Evolutionary conservation across 768 basidiomycete species (phyloP).

Genomic region (Suillus subalutaceus): DNA sequence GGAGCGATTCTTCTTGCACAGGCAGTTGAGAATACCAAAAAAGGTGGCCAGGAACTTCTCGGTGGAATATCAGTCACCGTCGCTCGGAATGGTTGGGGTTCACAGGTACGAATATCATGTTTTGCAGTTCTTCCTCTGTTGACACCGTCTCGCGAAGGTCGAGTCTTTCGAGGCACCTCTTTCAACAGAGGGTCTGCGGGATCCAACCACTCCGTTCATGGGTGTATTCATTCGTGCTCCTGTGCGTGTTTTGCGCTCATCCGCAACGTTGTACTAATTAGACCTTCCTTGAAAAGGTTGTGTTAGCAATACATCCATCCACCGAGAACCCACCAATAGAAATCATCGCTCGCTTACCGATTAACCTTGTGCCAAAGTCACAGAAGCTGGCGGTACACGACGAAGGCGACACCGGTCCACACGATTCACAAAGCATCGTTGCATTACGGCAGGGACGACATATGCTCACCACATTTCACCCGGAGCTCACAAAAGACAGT

Average conservation of each 20-base stretch:
- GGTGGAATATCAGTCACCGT: constrained; percentile 81
- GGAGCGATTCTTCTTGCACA: constrained; percentile 89
- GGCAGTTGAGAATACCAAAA: constrained; percentile 74
- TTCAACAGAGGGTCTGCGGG: constrained; percentile 59
- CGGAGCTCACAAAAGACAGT: constrained; percentile 84
- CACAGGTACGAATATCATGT: constrained; percentile 59
- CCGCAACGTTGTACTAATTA: not conserved
- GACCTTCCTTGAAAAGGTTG: constrained; percentile 49
- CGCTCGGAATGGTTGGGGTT: constrained; percentile 92
- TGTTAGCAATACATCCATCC: constrained; percentile 52
- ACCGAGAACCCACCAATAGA: constrained; percentile 60
- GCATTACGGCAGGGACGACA: constrained; percentile 84
- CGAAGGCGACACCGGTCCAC: constrained; percentile 46
- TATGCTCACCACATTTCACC: constrained; percentile 91
- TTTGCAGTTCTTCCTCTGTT: not conserved
- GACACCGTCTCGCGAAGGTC: constrained; percentile 46
- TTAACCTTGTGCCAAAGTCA: constrained; percentile 46
- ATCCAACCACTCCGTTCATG: constrained; percentile 65
- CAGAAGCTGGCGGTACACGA: constrained; percentile 41
- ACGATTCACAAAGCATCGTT: constrained; percentile 71
- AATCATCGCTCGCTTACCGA: constrained; percentile 71
- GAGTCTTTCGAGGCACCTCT: constrained; percentile 91
- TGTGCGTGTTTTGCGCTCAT: constrained; percentile 41
- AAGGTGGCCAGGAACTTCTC: constrained; percentile 85
- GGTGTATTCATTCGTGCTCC: constrained; percentile 96